Evolutionary conservation across 2,329 filamentous ascomycete species (phyloP).

Genomic region (Phyllosticta ampelicida): DNA sequence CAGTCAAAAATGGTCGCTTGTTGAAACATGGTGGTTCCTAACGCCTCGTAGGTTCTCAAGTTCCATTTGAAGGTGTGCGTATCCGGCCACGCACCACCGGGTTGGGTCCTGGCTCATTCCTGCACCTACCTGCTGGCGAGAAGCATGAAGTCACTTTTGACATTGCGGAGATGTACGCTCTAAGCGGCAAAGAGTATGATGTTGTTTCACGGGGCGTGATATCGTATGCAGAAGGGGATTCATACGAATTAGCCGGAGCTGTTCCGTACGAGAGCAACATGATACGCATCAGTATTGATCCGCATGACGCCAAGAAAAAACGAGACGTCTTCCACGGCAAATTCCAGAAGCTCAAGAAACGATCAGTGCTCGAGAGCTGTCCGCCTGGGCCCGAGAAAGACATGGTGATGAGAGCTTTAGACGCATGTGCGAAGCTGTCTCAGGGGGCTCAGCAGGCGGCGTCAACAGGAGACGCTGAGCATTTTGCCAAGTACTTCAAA

Average conservation of each 20-base stretch:
- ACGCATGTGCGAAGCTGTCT: conserved; percentile 45
- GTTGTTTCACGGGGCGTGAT: conserved; percentile 47
- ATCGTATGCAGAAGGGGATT: conserved; percentile 42
- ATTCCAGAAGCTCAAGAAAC: conserved; percentile 19
- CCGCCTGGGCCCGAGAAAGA: conserved; percentile 38
- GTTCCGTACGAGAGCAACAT: conserved; percentile 50
- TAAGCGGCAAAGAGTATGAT: conserved; percentile 44
- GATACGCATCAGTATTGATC: conserved; percentile 47
- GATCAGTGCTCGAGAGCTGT: conserved; percentile 42
- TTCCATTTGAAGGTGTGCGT: conserved; percentile 45
- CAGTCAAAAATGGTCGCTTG: background rate
- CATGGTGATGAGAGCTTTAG: conserved; percentile 41
- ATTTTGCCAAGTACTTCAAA: conserved; percentile 55
- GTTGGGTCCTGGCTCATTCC: conserved; percentile 41
- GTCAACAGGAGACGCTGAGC: conserved; percentile 33
- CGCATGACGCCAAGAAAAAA: conserved; percentile 41
- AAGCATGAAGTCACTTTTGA: conserved; percentile 45
- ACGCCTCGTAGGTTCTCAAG: conserved; percentile 25
- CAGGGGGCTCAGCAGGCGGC: conserved; percentile 42
- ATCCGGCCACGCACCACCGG: conserved; percentile 36
- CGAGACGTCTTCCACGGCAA: conserved; percentile 40
- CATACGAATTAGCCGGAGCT: conserved; percentile 44
- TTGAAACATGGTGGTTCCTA: conserved; percentile 2
- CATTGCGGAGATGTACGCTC: conserved; percentile 45
- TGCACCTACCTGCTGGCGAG: conserved; percentile 36